phyloP scores from a whole-genome alignment of 306 rosid genomes.

The Coriaria nepalensis region DNA sequence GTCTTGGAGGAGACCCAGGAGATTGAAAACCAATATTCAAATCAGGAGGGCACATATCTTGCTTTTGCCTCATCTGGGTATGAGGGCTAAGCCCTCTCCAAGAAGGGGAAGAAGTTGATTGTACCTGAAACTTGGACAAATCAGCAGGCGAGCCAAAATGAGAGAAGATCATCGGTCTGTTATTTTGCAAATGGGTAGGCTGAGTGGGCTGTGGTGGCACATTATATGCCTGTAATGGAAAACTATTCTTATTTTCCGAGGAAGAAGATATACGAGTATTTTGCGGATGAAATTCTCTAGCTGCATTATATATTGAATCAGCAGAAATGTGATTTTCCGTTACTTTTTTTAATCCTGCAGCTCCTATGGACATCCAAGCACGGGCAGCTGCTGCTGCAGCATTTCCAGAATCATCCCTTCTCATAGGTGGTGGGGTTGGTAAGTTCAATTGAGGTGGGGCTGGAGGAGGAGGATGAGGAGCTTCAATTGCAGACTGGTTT shows the following conservation, averaged over 20 bases:
- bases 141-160: conserved; percentile 54
- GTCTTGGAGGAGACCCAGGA: conserved; percentile 86
- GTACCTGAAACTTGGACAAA: conserved; percentile 70
- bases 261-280: conserved; percentile 40
- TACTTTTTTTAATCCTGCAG: conserved; percentile 72
- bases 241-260: conserved; percentile 34
- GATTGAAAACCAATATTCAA: conserved; percentile 89
- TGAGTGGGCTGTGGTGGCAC: conserved; percentile 31
- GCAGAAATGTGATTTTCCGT: conserved; percentile 61
- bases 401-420: conserved; percentile 47
- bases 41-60: conserved; percentile 89
- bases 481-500: conserved; percentile 42
- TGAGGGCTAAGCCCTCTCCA: conserved; percentile 58
- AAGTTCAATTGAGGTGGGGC: conserved; percentile 8
- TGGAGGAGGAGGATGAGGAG: conserved; percentile 13
- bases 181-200: conserved; percentile 42
- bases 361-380: conserved; percentile 98
- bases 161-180: conserved; percentile 46
- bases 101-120: conserved; percentile 17
- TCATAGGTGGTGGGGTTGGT: conserved; percentile 38
- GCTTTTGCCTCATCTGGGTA: conserved; percentile 61
- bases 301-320: conserved; percentile 62
- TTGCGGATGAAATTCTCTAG: conserved; percentile 52
- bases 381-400: conserved; percentile 92
- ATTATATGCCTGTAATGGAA: conserved; percentile 51